These are phyloP conservation scores for Peterozyma xylosa DNA, from an alignment of 805 yeast species.

Conservation along the genomic window DNA sequence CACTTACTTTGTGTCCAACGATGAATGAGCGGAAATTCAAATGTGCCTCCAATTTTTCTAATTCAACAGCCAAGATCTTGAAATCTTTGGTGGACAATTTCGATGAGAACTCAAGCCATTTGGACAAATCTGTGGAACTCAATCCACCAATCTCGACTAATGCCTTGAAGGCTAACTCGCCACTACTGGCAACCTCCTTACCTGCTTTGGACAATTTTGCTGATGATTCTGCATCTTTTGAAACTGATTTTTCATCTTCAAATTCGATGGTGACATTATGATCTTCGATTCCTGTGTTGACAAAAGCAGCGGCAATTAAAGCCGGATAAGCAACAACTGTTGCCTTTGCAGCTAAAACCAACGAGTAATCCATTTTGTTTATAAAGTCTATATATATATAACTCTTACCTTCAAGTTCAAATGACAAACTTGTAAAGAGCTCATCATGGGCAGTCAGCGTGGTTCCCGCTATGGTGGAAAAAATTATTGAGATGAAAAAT, in stretches of 20 bases:
- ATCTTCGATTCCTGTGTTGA: constrained; percentile 44
- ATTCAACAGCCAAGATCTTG: constrained; percentile 69
- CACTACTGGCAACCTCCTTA: constrained; percentile 30
- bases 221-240: constrained; percentile 29
- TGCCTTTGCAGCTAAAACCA: constrained; percentile 81
- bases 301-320: constrained; percentile 69
- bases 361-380: constrained; percentile 28
- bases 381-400: too few species aligned
- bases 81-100: constrained; percentile 79
- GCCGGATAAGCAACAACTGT: constrained; percentile 74
- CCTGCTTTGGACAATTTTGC: constrained; percentile 38
- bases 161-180: constrained; percentile 42
- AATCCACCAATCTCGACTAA: constrained; percentile 23
- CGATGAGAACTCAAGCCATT: constrained; percentile 66
- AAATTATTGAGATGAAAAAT: too few species aligned
- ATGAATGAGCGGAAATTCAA: constrained; percentile 80
- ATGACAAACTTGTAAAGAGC: too few species aligned
- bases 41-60: constrained; percentile 76
- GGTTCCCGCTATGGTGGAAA: too few species aligned
- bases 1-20: constrained; percentile 55
- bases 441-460: too few species aligned
- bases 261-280: constrained; percentile 49
- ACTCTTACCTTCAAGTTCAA: too few species aligned
- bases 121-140: constrained; percentile 29
- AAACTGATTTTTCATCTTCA: constrained; percentile 65